These are phyloP conservation scores for Guyanaporus albipodus DNA, from an alignment of 768 basidiomycete species.

Conservation along the genomic window DNA sequence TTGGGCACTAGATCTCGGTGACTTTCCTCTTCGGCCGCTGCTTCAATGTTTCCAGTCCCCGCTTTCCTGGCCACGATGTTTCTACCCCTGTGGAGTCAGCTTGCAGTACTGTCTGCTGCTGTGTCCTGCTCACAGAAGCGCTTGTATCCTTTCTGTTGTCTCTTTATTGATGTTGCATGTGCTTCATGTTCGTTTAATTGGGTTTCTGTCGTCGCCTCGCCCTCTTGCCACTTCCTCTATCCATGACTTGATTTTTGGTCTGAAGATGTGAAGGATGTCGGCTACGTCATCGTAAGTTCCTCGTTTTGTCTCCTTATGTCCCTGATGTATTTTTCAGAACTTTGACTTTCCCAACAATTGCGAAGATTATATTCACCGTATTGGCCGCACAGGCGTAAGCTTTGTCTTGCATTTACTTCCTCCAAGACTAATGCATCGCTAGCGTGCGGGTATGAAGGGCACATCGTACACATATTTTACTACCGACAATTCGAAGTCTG, in stretches of 20 bases:
- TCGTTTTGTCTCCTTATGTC: constrained; percentile 1
- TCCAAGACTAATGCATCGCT: constrained; percentile 15
- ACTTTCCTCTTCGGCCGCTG: constrained; percentile 23
- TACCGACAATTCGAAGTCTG: constrained; percentile 91
- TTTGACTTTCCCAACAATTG: constrained; percentile 98
- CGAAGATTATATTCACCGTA: constrained; percentile 98
- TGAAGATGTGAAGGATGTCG: constrained; percentile 97
- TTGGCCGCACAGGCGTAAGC: constrained; percentile 89
- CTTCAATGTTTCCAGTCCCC: constrained; percentile 19
- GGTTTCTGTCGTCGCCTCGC: constrained; percentile 8
- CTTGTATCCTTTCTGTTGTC: constrained; percentile 26
- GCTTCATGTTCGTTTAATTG: constrained; percentile 28
- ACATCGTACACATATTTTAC: constrained; percentile 96
- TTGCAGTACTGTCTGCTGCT: constrained; percentile 14
- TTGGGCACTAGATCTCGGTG: constrained; percentile 23
- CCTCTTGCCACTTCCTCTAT: constrained; percentile 22
- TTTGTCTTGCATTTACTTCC: constrained; percentile 16
- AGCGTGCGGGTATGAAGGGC: constrained; percentile 92
- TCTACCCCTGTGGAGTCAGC: constrained; percentile 19
- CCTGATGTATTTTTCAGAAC: constrained; percentile 49
- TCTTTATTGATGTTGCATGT: constrained; percentile 33
- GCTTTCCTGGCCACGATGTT: constrained; percentile 25
- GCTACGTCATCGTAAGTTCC: constrained; percentile 85
- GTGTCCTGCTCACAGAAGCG: constrained; percentile 31
- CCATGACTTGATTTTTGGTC: constrained; percentile 30